phyloP scores from a whole-genome alignment of 352 stramenopile species.

The Phytophthora macrochlamydospora region DNA sequence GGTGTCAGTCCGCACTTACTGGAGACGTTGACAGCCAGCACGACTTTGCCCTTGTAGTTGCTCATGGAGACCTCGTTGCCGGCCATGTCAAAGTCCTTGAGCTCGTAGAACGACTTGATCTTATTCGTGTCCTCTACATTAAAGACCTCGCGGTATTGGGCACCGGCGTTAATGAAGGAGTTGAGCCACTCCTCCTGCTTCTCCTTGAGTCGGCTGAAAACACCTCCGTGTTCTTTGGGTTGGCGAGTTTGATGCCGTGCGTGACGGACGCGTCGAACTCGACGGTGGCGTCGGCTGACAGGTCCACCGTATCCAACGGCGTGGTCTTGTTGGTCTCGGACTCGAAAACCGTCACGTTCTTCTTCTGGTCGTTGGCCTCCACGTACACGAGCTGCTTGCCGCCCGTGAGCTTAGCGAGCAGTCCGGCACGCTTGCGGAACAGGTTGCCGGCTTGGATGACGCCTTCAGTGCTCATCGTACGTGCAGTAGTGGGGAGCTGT shows the following conservation, averaged over 20 bases:
- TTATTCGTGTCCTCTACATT: slow-evolving; percentile 34
- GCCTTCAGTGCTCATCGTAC: slow-evolving; percentile 14
- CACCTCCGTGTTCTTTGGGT: slow-evolving; percentile 31
- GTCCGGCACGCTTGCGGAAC: slow-evolving; percentile 25
- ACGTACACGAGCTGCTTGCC: slow-evolving; percentile 39
- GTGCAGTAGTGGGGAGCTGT: too few relatives aligned
- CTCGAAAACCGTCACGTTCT: slow-evolving; percentile 56
- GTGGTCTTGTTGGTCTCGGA: slow-evolving; percentile 36
- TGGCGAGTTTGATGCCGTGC: slow-evolving; percentile 54
- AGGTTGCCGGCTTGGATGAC: slow-evolving; percentile 40
- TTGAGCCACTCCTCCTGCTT: slow-evolving; percentile 59
- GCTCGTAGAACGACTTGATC: slow-evolving; percentile 76
- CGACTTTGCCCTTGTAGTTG: slow-evolving; percentile 71
- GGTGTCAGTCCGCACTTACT: slow-evolving; percentile 85
- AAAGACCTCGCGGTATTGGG: slow-evolving; percentile 50
- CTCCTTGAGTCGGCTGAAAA: slow-evolving; percentile 41
- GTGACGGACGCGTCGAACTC: slow-evolving; percentile 37
- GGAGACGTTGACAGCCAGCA: slow-evolving; percentile 84
- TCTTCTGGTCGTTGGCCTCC: slow-evolving; percentile 46
- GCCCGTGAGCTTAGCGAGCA: slow-evolving; percentile 34
- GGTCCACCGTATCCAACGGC: slow-evolving; percentile 26
- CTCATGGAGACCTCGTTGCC: slow-evolving; percentile 69
- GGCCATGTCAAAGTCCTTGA: slow-evolving; percentile 78
- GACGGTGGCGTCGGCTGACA: slow-evolving; percentile 35
- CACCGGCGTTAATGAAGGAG: slow-evolving; percentile 52